Percentiles rank a stretch among this genome's conserved stretches.
These are phyloP conservation scores for Somion occarium DNA, from an alignment of 1,284 basidiomycete genomes.

Conservation along the genomic window DNA sequence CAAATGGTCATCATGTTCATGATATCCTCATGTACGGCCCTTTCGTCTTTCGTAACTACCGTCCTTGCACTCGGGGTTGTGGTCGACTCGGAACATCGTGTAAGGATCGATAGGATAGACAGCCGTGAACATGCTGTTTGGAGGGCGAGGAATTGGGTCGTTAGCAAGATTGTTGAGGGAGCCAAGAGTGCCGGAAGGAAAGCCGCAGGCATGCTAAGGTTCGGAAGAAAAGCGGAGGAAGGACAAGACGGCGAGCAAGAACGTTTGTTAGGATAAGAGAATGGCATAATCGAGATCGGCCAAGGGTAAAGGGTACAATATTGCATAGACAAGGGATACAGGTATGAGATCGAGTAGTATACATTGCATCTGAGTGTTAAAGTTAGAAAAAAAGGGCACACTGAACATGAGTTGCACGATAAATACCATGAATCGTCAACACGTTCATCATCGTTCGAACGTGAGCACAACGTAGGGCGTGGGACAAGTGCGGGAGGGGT, in stretches of 20 bases:
- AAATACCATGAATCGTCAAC: too few relatives aligned
- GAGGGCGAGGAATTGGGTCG: slow-evolving; percentile 26
- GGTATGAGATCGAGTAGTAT: too few relatives aligned
- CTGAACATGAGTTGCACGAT: too few relatives aligned
- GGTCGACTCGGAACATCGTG: slow-evolving; percentile 64
- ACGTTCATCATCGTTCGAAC: too few relatives aligned
- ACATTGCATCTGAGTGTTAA: neutral
- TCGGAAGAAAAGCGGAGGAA: slow-evolving; percentile 8
- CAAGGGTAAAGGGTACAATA: neutral
- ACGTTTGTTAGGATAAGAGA: slow-evolving; percentile 18
- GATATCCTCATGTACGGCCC: slow-evolving; percentile 73
- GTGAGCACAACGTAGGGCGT: too few relatives aligned
- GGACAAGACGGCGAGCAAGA: slow-evolving; percentile 15
- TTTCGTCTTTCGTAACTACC: slow-evolving; percentile 63
- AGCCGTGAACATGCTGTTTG: slow-evolving; percentile 44
- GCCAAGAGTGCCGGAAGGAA: slow-evolving; percentile 12
- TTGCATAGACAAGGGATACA: neutral
- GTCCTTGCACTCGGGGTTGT: slow-evolving; percentile 54
- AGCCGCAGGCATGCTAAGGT: slow-evolving; percentile 7
- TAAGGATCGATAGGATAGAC: slow-evolving; percentile 68
- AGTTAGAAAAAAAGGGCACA: neutral
- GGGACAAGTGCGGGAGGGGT: too few relatives aligned
- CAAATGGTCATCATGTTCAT: slow-evolving; percentile 94
- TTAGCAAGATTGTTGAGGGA: slow-evolving; percentile 12
- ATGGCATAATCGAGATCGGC: too few relatives aligned